Base-by-base conservation (phyloP, 2,329 filamentous ascomycete genomes). In the Clonostachys sp. region DNA sequence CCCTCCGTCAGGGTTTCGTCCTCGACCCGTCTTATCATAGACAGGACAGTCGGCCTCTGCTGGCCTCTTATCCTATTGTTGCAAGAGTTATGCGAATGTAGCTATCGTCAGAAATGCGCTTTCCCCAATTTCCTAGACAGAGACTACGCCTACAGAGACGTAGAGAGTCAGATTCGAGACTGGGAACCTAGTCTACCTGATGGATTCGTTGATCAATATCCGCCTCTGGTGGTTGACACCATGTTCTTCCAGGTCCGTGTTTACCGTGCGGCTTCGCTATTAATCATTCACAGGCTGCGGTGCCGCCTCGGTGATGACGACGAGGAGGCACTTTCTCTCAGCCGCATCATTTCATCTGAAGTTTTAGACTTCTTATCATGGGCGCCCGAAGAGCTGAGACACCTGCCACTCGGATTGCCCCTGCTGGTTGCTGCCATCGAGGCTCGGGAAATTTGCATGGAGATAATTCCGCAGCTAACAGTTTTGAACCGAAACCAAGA, bases 201-300 rank as follows among this genome's bases (percentile, higher is more conserved):
- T 7, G 18, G 48, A 3, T 16, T 54, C 18, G 30, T 44, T 36
- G 13, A 17, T 5, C 39, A 45, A 14, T 53, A 48, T 24, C n/a
- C 40, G 3, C 12, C 45, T 3, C 33, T 16, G 5, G 53, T 51
- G 30, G 24, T 45, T n/a, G 34, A 30, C n/a, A 41, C 35, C 40
- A 50, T 54, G 36, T 36, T 53, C 5, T 39, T 47, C 3, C 53
- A 54, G 14, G 51, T 51, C 6, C 46, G 49, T 4, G 18, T 49
- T 8, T 54, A 51, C 36, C 51, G 51, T 10, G 18, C 34, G 1
- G 51, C 49, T 13, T 36, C 49, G 16, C 43, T 54, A 4, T 49
- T 54, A 5, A 44, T 53, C 12, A 51, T 54, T 12, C 53, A 54
- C 33, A 47, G 51, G 8, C 43, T 54, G 12, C 51, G 53, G 1